Conservation (phyloP, 2,329 filamentous ascomycete genomes). For the Ceratocystis eucalypticola region DNA sequence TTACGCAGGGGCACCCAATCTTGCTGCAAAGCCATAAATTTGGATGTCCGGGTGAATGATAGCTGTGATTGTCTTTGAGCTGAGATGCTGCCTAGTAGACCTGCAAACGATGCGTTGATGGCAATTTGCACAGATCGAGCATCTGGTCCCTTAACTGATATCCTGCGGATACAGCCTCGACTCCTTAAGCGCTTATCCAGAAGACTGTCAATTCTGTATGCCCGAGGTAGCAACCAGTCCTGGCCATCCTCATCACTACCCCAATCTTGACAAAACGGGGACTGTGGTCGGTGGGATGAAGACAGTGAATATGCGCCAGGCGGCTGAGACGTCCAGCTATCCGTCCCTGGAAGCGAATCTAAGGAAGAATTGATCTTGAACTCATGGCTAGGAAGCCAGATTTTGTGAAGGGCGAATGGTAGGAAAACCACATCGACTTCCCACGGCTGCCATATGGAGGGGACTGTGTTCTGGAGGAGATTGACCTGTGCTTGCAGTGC, state of each 20-base stretch:
- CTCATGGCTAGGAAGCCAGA: conserved; percentile 40
- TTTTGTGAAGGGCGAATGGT: conserved; percentile 48
- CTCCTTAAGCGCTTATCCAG: conserved; percentile 62
- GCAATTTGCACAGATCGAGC: conserved; percentile 54
- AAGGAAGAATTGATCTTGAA: conserved; percentile 31
- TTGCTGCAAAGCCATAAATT: conserved; percentile 48
- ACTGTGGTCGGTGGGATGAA: conserved; percentile 32
- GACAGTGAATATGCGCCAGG: conserved; percentile 33
- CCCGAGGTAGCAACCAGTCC: conserved; percentile 55
- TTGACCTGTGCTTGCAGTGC: conserved; percentile 37
- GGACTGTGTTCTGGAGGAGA: conserved; percentile 43
- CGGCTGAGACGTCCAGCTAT: conserved; percentile 42
- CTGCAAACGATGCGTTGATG: conserved; percentile 48
- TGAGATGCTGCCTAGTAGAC: conserved; percentile 30
- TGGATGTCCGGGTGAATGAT: conserved; percentile 3
- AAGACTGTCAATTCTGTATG: conserved; percentile 47
- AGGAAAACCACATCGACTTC: conserved; percentile 63
- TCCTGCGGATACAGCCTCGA: conserved; percentile 53
- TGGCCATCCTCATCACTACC: conserved; percentile 31
- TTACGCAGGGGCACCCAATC: conserved; percentile 66
- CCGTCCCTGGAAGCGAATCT: conserved; percentile 26
- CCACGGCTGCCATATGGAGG: conserved; percentile 49
- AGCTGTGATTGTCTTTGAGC: conserved; percentile 6
- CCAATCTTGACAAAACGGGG: conserved; percentile 37
- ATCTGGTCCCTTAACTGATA: conserved; percentile 48